These are phyloP conservation scores for Geotrichum siamense DNA, from an alignment of 1,139 yeast genomes.

Conservation along the genomic window DNA sequence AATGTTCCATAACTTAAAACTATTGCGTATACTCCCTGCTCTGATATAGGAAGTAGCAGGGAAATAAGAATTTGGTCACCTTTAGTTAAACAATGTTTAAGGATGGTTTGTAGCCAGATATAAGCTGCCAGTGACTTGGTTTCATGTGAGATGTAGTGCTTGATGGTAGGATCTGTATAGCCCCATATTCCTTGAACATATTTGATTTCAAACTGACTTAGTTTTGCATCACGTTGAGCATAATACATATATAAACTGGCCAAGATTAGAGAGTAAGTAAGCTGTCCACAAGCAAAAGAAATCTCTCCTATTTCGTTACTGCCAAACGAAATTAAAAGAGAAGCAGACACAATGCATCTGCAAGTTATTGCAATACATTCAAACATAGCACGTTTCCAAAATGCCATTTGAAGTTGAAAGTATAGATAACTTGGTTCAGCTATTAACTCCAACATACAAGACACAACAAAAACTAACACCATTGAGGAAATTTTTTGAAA, in stretches of 20 bases:
- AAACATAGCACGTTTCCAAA: constrained; percentile 57
- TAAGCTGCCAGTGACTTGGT: constrained; percentile 32
- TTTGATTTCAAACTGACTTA: constrained; percentile 14
- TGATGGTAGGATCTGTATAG: constrained; percentile 15
- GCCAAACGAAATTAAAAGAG: constrained; percentile 36
- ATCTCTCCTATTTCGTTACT: constrained; percentile 41
- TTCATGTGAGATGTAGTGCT: constrained; percentile 26
- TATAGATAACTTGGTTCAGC: constrained; percentile 74
- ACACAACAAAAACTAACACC: constrained; percentile 41
- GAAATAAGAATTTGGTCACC: constrained; percentile 80
- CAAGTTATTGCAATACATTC: constrained; percentile 56
- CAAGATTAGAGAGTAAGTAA: constrained; percentile 52
- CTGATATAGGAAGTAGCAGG: constrained; percentile 59
- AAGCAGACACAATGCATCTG: constrained; percentile 58
- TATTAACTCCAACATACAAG: constrained; percentile 56
- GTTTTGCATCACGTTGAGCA: constrained; percentile 16
- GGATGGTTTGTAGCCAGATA: constrained; percentile 72
- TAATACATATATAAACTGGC: constrained; percentile 26
- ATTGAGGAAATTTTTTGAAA: constrained; percentile 25
- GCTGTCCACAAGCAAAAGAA: constrained; percentile 71
- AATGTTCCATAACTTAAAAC: constrained; percentile 87
- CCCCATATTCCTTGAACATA: constrained; percentile 19
- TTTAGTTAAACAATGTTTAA: constrained; percentile 82
- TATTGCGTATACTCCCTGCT: constrained; percentile 87
- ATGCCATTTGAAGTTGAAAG: constrained; percentile 61